Percentiles rank a stretch among this genome's conserved stretches.
phyloP scores from a whole-genome alignment of 2,329 filamentous ascomycete genomes.

The Anthostomella pinea region DNA sequence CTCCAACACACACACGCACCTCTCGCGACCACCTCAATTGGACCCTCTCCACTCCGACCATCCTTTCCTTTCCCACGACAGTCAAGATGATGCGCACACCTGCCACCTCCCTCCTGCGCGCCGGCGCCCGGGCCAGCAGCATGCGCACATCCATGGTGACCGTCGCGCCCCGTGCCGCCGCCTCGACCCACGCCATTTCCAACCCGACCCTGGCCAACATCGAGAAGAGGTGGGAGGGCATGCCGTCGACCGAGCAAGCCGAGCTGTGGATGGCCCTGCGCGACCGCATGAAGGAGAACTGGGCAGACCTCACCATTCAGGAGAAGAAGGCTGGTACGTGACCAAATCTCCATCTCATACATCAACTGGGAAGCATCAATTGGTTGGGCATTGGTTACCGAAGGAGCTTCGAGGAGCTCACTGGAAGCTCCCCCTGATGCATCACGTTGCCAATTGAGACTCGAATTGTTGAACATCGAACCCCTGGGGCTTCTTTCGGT shows the following conservation, averaged over 20 bases:
- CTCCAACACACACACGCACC: constrained; percentile 1
- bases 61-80: no score
- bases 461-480: no score
- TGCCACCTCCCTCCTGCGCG: constrained; percentile 52
- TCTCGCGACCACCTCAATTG: constrained; percentile 15
- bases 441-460: no score
- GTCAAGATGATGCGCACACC: constrained; percentile 52
- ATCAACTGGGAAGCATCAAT: no score
- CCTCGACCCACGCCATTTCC: constrained; percentile 87
- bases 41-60: no score
- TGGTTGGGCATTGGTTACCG: no score
- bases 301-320: constrained; percentile 89
- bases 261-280: constrained; percentile 98
- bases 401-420: no score
- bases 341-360: constrained; percentile 8
- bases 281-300: constrained; percentile 98
- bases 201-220: constrained; percentile 97
- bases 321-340: constrained; percentile 99
- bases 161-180: constrained; percentile 49
- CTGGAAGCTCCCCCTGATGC: no score
- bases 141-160: constrained; percentile 32
- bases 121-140: constrained; percentile 38
- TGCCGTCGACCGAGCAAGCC: constrained; percentile 98
- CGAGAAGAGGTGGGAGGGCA: constrained; percentile 98
- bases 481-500: constrained; percentile 6